Percentiles rank a stretch among this genome's conserved stretches.
Evolutionary conservation across 2,329 filamentous ascomycete genomes (phyloP).

Genomic region (Dothideomycetes sp.): DNA sequence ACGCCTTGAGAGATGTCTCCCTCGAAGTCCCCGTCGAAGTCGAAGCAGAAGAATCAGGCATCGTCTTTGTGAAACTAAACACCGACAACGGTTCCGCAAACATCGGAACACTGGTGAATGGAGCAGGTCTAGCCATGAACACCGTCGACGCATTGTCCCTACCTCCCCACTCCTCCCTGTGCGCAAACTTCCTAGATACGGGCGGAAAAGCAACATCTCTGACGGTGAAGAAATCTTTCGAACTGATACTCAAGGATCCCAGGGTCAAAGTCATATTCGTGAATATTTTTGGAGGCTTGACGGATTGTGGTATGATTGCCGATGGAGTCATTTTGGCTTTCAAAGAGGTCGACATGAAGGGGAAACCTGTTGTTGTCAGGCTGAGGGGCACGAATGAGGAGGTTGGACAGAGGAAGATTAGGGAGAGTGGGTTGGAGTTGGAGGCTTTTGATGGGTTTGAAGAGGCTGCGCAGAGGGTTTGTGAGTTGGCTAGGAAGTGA

Average conservation of each 20-base stretch:
- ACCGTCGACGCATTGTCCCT: slow-evolving; percentile 69
- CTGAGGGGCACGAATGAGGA: slow-evolving; percentile 67
- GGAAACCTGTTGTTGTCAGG: slow-evolving; percentile 64
- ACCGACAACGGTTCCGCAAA: slow-evolving; percentile 42
- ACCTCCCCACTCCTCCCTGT: slow-evolving; percentile 49
- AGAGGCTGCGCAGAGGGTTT: slow-evolving; percentile 58
- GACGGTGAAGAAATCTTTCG: slow-evolving; percentile 70
- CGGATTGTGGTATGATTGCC: slow-evolving; percentile 73
- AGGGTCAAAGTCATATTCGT: slow-evolving; percentile 65
- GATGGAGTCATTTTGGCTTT: slow-evolving; percentile 65
- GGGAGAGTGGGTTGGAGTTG: slow-evolving; percentile 56
- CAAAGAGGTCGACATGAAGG: slow-evolving; percentile 49
- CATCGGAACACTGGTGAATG: slow-evolving; percentile 79
- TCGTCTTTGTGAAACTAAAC: slow-evolving; percentile 63
- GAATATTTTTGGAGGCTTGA: slow-evolving; percentile 63
- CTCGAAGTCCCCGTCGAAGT: slow-evolving; percentile 48
- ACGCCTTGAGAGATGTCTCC: slow-evolving; percentile 45
- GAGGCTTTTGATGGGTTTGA: slow-evolving; percentile 68
- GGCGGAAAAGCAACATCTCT: slow-evolving; percentile 78
- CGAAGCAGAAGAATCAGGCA: slow-evolving; percentile 59
- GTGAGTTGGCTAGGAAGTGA: slow-evolving; percentile 41
- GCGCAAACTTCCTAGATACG: slow-evolving; percentile 81
- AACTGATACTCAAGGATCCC: slow-evolving; percentile 60
- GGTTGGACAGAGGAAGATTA: slow-evolving; percentile 59
- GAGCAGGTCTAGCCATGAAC: slow-evolving; percentile 84